These are phyloP conservation scores for Entomortierella beljakovae DNA, from an alignment of 192 early-diverging fungal genomes.

Conservation along the genomic window DNA sequence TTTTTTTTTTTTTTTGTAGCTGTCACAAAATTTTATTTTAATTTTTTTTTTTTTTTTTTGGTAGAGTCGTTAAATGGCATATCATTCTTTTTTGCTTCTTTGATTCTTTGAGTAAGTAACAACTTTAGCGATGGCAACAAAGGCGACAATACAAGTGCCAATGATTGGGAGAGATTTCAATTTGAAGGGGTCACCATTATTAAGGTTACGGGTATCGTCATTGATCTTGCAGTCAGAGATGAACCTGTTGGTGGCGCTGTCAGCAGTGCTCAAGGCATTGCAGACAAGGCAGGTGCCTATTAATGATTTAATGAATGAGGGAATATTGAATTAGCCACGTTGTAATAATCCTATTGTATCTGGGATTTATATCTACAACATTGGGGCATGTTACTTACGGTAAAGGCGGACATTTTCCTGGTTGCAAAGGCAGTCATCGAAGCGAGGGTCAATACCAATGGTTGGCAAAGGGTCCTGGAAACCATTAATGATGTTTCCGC, in stretches of 20 bases:
- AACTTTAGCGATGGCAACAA: not conserved
- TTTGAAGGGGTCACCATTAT: conserved; percentile 5
- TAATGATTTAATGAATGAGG: not conserved
- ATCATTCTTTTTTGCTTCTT: not conserved
- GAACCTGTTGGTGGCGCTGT: conserved; percentile 20
- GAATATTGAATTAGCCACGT: not conserved
- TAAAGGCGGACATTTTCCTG: conserved; percentile 21
- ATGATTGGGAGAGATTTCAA: not conserved
- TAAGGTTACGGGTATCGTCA: conserved; percentile 11
- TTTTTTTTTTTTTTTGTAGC: too few species aligned
- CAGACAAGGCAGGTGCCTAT: conserved; percentile 28
- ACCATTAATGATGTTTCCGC: conserved; percentile 13
- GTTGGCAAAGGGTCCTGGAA: conserved; percentile 16
- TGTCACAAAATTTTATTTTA: not conserved
- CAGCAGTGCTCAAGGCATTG: conserved; percentile 24
- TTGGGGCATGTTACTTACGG: conserved; percentile 12
- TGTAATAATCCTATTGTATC: not conserved
- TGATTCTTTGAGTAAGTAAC: conserved; percentile 8
- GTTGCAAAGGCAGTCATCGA: conserved; percentile 26
- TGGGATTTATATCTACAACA: too few species aligned
- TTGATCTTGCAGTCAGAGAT: conserved; percentile 30
- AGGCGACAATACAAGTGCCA: not conserved
- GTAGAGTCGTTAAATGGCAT: not conserved
- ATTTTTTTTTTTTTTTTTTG: conserved; percentile 2
- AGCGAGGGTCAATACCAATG: conserved; percentile 15